Base-by-base conservation (phyloP, 2,329 filamentous ascomycete species). In the Phialemoniopsis sp. region DNA sequence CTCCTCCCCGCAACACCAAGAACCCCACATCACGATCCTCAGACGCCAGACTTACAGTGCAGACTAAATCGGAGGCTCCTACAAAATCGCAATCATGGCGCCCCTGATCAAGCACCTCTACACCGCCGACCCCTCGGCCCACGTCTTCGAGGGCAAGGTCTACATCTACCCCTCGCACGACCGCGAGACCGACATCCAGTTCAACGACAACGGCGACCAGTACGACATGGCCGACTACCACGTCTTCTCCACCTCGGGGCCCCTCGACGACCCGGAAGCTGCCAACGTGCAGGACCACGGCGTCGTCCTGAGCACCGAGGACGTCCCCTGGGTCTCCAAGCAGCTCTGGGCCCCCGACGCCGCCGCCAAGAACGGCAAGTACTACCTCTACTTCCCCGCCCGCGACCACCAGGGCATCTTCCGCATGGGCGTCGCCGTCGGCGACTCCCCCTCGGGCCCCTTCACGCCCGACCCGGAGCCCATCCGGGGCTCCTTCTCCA, bases 201-300 rank as follows among this genome's bases (percentile, higher is more conserved):
- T 85, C 70, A 89, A 90, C 66, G 85, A 89, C 71, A 88, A 89
- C 72, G 86, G 86, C 56, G 85, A 89, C 64, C 86, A 89, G 59
- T 89, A 89, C 59, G 86, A 88, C 66, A 90, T 89, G 86, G 73
- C 67, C 40, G 86, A 90, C 67, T 90, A 90, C 71, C 85, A 89
- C 61, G 86, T 90, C 58, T 82, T 89, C 62, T 82, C 76, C 48
- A 65, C 64, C 18, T 50, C 59, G 10, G 21, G 21, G 6, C 67
- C 65, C 19, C 62, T 78, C 42, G 72, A 78, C 40, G 66, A 72
- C 2, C 65, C 78, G 17, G 72, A 71, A 44, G 66, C 70, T 14
- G 21, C 21, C 21, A 10, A 26, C 21, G 82, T 89, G 3, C 81
- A 72, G 15, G 86, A 89, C 65, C 85, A 89, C 63, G 85, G 85